Percentiles rank a stretch among this genome's conserved stretches.
Conservation (phyloP, 2,329 filamentous ascomycete species). For the Apiospora rasikravindrae region DNA sequence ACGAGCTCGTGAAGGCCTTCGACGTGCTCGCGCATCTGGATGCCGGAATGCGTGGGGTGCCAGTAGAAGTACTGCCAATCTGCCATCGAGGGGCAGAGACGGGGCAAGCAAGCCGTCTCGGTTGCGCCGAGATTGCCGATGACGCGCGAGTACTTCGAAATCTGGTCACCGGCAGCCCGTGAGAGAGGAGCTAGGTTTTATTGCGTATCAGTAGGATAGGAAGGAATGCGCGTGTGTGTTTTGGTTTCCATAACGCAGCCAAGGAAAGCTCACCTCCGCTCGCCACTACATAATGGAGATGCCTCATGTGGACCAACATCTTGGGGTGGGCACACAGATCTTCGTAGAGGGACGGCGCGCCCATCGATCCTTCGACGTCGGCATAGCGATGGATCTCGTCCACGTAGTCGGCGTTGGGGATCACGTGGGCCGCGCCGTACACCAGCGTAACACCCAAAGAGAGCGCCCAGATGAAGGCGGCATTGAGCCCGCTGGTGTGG, state of each 20-base stretch:
- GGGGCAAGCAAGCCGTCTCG: constrained; percentile 27
- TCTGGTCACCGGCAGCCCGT: constrained; percentile 24
- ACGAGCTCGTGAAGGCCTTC: constrained; percentile 42
- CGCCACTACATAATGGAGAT: constrained; percentile 28
- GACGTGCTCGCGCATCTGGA: constrained; percentile 21
- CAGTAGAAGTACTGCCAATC: constrained; percentile 34
- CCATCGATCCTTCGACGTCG: constrained; percentile 30
- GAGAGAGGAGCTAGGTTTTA: constrained; percentile 27
- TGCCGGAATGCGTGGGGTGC: constrained; percentile 28
- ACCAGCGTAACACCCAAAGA: constrained; percentile 30
- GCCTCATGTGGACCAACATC: constrained; percentile 28
- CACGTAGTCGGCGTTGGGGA: constrained; percentile 30
- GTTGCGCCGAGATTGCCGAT: constrained; percentile 30
- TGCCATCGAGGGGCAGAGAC: constrained; percentile 24
- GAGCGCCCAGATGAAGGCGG: constrained; percentile 25
- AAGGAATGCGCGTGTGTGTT: neutral
- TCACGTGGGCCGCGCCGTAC: constrained; percentile 28
- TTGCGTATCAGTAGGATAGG: neutral
- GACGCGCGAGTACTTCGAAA: constrained; percentile 26
- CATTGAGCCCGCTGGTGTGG: constrained; percentile 31
- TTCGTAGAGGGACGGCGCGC: constrained; percentile 29
- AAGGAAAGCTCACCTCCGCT: constrained; percentile 25
- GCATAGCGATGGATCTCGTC: constrained; percentile 32
- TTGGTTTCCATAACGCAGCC: neutral
- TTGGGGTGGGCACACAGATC: constrained; percentile 28